Conservation (phyloP, 176 grass and related monocot species). For the Bolboschoenus planiculmis region DNA sequence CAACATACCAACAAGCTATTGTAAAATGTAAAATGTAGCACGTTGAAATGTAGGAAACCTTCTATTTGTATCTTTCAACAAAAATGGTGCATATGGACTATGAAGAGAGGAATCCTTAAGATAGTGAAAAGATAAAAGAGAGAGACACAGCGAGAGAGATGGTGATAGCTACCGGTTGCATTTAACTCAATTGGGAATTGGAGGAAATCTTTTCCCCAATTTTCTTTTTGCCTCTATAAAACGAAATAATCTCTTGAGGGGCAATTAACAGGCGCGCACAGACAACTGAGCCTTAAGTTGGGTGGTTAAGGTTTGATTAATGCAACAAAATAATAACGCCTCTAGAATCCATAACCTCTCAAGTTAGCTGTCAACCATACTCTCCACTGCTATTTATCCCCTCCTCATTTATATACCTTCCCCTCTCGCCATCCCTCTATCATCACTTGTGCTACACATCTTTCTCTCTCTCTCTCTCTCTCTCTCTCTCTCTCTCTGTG, state of each 20-base stretch:
- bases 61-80: background rate
- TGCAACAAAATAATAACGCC: slow-evolving; percentile 23
- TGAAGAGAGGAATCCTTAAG: background rate
- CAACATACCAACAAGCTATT: background rate
- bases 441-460: slow-evolving; percentile 14
- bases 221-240: background rate
- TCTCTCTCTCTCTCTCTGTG: slow-evolving; percentile 22
- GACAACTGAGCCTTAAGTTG: background rate
- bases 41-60: background rate
- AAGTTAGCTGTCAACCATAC: slow-evolving; percentile 51
- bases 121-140: background rate
- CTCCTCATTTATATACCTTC: slow-evolving; percentile 53
- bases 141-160: background rate
- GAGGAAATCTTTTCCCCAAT: background rate
- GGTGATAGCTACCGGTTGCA: slow-evolving; percentile 12
- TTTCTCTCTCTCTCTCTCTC: background rate
- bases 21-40: slow-evolving; percentile 4
- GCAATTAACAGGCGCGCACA: background rate
- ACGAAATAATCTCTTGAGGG: slow-evolving; percentile 6
- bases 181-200: background rate
- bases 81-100: background rate
- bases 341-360: slow-evolving; percentile 51
- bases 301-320: slow-evolving; percentile 13
- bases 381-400: background rate
- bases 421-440: background rate